Evolutionary conservation across 2,329 filamentous ascomycete species (phyloP).

Genomic region (Phoma sp.): DNA sequence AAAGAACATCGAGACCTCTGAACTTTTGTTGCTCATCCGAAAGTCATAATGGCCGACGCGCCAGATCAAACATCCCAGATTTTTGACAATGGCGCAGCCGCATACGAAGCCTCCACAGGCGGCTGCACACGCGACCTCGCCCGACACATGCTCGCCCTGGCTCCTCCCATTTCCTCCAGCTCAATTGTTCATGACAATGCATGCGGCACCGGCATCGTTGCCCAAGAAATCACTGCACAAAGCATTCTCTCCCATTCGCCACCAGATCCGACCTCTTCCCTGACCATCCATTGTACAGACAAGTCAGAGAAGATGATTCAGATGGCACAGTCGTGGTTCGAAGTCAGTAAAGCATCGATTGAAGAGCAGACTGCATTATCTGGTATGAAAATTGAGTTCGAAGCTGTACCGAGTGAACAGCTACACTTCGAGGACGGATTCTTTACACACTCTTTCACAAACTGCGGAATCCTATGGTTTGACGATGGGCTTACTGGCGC

Average conservation of each 20-base stretch:
- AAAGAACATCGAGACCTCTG: too few species aligned
- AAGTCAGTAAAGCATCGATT: background rate
- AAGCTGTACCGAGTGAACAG: slow-evolving; percentile 4
- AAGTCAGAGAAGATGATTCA: background rate
- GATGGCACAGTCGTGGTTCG: background rate
- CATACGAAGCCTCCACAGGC: slow-evolving; percentile 24
- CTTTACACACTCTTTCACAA: slow-evolving; percentile 49
- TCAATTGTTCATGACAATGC: slow-evolving; percentile 35
- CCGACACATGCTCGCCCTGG: slow-evolving; percentile 18
- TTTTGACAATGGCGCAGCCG: background rate
- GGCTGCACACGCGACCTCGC: slow-evolving; percentile 25
- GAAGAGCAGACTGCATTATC: background rate
- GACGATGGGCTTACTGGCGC: slow-evolving; percentile 28
- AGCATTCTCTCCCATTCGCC: background rate
- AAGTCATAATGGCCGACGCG: slow-evolving; percentile 1
- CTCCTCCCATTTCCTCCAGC: slow-evolving; percentile 16
- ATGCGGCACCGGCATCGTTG: slow-evolving; percentile 32
- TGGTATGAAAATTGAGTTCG: background rate
- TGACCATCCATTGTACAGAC: slow-evolving; percentile 20
- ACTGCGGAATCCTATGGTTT: slow-evolving; percentile 48
- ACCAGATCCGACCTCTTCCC: background rate
- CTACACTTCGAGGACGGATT: slow-evolving; percentile 30
- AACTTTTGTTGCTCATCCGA: background rate
- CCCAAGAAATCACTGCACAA: slow-evolving; percentile 18
- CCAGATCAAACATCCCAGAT: background rate